Evolutionary conservation across 1,284 basidiomycete genomes (phyloP).

Genomic region (Trichosporon sp.): DNA sequence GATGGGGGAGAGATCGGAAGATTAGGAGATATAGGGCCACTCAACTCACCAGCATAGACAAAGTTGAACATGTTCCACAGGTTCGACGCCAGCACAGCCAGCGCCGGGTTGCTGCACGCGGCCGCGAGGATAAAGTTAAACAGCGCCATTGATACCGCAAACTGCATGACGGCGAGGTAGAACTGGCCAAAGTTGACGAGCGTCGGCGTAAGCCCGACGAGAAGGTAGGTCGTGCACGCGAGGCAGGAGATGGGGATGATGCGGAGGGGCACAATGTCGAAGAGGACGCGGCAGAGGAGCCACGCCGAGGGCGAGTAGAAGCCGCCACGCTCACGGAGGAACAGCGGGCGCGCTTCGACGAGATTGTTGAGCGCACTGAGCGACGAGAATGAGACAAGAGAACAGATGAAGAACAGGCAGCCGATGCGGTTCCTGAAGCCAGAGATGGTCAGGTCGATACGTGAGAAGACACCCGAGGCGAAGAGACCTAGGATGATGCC

Average conservation of each 20-base stretch:
- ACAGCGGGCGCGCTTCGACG: constrained; percentile 70
- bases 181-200: constrained; percentile 75
- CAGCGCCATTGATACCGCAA: constrained; percentile 72
- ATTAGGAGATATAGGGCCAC: too few relatives aligned
- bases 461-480: constrained; percentile 71
- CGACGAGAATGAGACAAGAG: constrained; percentile 77
- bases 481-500: constrained; percentile 71
- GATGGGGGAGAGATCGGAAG: too few relatives aligned
- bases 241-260: constrained; percentile 90
- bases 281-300: constrained; percentile 95
- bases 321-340: constrained; percentile 76
- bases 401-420: constrained; percentile 80
- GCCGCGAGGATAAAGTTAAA: constrained; percentile 89
- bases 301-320: constrained; percentile 58
- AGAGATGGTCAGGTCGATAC: constrained; percentile 70
- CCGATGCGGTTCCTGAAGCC: constrained; percentile 85
- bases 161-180: constrained; percentile 69
- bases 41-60: constrained; percentile 69
- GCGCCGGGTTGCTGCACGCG: constrained; percentile 71
- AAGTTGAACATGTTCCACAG: constrained; percentile 69
- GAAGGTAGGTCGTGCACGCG: constrained; percentile 89
- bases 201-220: constrained; percentile 72
- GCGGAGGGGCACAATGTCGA: constrained; percentile 89
- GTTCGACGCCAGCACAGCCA: constrained; percentile 76
- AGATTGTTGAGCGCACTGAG: constrained; percentile 81